Evolutionary conservation across 208 protist species (phyloP), one percentile per base, ranked within the genome.

Genomic region (Crithidia brevicula): DNA sequence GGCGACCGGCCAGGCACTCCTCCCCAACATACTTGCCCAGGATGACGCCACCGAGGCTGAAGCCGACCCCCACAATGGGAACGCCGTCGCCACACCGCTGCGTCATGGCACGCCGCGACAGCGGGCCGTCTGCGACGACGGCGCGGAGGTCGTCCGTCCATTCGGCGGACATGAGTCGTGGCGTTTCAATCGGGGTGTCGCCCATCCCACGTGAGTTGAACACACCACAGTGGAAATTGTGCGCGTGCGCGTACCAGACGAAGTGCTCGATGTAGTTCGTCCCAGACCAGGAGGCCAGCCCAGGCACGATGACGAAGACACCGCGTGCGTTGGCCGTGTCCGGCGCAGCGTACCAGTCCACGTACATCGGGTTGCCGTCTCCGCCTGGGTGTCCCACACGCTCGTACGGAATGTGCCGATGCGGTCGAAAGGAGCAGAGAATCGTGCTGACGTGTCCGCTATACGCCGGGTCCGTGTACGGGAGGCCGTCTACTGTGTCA

Each of bases 211-310:
- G 77, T 8, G 85, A 71, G 72, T 88, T 91, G 50, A 91, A 86
- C 4, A 94, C 85, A 46, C 66, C 81, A 49, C 82, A 88, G 68
- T 91, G 85, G 72, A 88, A 81, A 31, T 78, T 75, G 20, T 72
- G 25, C 25, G 50, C 47, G 28, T 82, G 70, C 4, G 86, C 83
- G 43, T 66, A 74, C 53, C 33, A 60, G 30, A 89, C 82, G 56
- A 83, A 91, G 63, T 77, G 83, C 61, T 83, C 70, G 18, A 94
- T 84, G 73, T 94, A 94, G 70, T 89, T 90, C 6, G 85, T 90
- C 23, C 68, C 72, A 6, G 85, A 89, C 73, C 70, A 90, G 11
- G 88, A 94, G 13, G 85, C 70, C n/a, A 91, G 77, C 13, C 88
- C 88, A 25, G 88, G 88, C 31, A 94, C 50, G 28, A 94, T 83